phyloP scores from a whole-genome alignment of 441 rosid genomes.

The Jatropha podagrica region DNA sequence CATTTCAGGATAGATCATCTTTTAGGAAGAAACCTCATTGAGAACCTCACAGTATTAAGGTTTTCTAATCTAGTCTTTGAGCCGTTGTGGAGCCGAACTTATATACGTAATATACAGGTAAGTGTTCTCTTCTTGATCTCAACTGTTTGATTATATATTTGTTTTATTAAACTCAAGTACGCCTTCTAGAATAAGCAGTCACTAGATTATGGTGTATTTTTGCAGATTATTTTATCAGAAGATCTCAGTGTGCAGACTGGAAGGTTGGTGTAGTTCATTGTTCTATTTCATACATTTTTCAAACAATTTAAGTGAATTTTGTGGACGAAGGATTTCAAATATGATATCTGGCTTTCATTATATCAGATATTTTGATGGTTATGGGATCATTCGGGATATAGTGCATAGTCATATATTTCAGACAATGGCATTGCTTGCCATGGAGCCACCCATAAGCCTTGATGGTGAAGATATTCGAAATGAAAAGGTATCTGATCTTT shows the following conservation, averaged over 20 bases:
- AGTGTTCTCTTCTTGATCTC: background rate
- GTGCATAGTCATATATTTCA: constrained; percentile 82
- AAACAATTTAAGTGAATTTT: constrained; percentile 8
- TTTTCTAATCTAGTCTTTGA: constrained; percentile 83
- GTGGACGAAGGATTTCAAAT: constrained; percentile 12
- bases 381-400: constrained; percentile 76
- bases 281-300: background rate
- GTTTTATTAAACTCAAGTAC: background rate
- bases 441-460: constrained; percentile 85
- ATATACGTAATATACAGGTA: constrained; percentile 72
- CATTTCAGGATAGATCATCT: constrained; percentile 78
- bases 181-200: constrained; percentile 11
- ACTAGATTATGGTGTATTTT: constrained; percentile 21
- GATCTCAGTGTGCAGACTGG: constrained; percentile 41
- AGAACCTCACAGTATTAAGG: constrained; percentile 75
- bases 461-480: constrained; percentile 84
- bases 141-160: background rate
- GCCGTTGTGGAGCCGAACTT: constrained; percentile 78
- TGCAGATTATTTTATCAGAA: constrained; percentile 73
- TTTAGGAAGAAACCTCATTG: constrained; percentile 75
- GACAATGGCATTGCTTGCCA: constrained; percentile 75
- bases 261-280: constrained; percentile 38
- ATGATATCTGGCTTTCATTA: constrained; percentile 11
- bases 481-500: constrained; percentile 55
- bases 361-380: constrained; percentile 74